Base-by-base conservation (phyloP, 208 protist genomes). In the Dictyostelium gargantuum region DNA sequence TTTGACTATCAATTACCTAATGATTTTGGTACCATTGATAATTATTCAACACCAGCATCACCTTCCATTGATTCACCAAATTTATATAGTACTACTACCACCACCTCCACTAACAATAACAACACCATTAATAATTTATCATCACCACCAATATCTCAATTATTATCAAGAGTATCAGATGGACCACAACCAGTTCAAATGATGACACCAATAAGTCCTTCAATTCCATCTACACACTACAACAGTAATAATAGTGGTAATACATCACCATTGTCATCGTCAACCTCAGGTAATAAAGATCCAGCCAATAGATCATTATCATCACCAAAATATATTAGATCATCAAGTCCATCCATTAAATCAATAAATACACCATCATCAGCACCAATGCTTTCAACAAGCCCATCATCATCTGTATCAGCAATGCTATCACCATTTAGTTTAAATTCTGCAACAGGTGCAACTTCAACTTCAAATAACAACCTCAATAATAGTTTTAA, bases 321-420 rank as follows among this genome's bases (percentile, higher is more conserved):
- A 17, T 85, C 80, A 85, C 63, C 56, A 44, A 42, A 48, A 0
- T 85, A 85, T 56, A 73, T 86, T 44, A 56, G 81, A 38, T 23
- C 50, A 11, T 61, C 44, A 63, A 63, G 46, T 26, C 81, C 81
- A 26, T 38, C 46, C 23, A 29, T 63, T 29, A 82, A 63, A 66
- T 50, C 54, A 13, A n/a, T n/a, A n/a, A n/a, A n/a, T n/a, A 15
- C 52, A 26, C 23, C 35, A 52, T 54, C 50, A 29, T 42, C 35
- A 29, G 23, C 54, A n/a, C 23, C 35, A 70, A 38, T 32, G 15
- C n/a, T n/a, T 29, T 50, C 50, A 42, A 19, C 40, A 23, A 48
- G 52, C 29, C 42, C 79, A 13, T 6, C 38, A 38, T 9, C 58
- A 50, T 29, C 8, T 48, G 13, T 42, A 6, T 8, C 11, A 35